phyloP scores from a whole-genome alignment of 352 stramenopile species.

The Pythium periplocum region DNA sequence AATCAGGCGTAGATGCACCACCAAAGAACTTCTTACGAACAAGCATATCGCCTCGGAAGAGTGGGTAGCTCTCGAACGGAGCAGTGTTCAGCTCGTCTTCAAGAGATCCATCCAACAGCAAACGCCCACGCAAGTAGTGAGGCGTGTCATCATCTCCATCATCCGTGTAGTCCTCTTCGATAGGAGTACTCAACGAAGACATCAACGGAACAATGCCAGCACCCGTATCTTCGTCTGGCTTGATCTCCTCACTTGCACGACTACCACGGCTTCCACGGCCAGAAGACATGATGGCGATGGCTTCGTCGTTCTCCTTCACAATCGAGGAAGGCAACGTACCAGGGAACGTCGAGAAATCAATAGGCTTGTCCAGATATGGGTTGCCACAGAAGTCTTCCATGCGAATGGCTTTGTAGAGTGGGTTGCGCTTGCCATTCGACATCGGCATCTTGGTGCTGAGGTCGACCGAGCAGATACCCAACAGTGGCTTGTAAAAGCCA shows the following conservation, averaged over 20 bases:
- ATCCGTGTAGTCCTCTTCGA: constrained; percentile 26
- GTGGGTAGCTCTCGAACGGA: constrained; percentile 77
- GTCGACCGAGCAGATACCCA: constrained; percentile 73
- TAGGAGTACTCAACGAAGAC: constrained; percentile 6
- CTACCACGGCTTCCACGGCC: background rate
- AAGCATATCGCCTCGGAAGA: constrained; percentile 56
- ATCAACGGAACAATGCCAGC: constrained; percentile 5
- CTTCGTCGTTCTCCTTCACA: background rate
- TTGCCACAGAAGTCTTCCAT: constrained; percentile 33
- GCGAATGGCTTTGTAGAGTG: constrained; percentile 41
- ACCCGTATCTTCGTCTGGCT: constrained; percentile 9
- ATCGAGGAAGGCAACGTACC: constrained; percentile 22
- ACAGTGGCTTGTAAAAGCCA: constrained; percentile 76
- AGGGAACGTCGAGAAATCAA: constrained; percentile 58
- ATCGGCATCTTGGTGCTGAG: constrained; percentile 66
- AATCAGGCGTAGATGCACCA: constrained; percentile 25
- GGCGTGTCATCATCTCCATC: constrained; percentile 55
- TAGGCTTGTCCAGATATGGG: constrained; percentile 54
- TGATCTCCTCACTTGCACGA: constrained; percentile 1
- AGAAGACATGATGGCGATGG: background rate
- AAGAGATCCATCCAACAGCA: constrained; percentile 40
- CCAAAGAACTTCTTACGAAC: constrained; percentile 29
- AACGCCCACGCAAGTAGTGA: constrained; percentile 62
- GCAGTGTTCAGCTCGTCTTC: constrained; percentile 61
- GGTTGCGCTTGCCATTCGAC: constrained; percentile 61